phyloP scores from a whole-genome alignment of 306 rosid species.

The Argentina anserina region DNA sequence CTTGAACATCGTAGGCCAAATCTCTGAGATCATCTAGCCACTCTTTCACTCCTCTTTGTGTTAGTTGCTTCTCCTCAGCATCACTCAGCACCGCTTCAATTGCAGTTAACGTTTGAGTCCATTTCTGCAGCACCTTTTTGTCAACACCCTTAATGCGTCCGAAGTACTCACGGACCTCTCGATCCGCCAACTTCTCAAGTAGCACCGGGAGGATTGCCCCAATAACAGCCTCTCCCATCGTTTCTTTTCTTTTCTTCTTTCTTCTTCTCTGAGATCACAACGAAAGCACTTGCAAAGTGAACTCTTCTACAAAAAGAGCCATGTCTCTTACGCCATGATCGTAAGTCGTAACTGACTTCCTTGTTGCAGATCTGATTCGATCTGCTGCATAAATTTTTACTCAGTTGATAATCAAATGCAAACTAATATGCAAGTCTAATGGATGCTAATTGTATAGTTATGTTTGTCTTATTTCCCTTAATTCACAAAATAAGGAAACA shows the following conservation, averaged over 20 bases:
- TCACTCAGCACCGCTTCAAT: not conserved
- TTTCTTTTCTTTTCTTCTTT: not conserved
- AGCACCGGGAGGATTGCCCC: not conserved
- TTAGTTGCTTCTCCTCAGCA: not conserved
- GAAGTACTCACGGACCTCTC: not conserved
- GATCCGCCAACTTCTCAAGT: not conserved
- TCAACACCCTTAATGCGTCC: not conserved
- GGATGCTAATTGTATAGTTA: not conserved
- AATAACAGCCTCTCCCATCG: not conserved
- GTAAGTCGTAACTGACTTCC: too few species aligned
- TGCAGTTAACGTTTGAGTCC: not conserved
- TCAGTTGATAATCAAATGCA: too few species aligned
- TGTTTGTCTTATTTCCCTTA: not conserved
- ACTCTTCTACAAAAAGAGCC: too few species aligned
- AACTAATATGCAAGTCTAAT: not conserved
- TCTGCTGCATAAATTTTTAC: too few species aligned
- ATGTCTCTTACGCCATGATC: too few species aligned
- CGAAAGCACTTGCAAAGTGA: too few species aligned
- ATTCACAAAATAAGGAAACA: not conserved
- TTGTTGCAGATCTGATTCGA: too few species aligned
- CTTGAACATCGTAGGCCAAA: not conserved
- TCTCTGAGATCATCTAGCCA: conserved; percentile 6
- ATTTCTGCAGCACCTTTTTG: not conserved
- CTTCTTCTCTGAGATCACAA: too few species aligned
- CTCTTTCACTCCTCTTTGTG: not conserved